These are phyloP conservation scores for Scheffersomyces titani DNA, from an alignment of 1,139 yeast species.

Conservation along the genomic window DNA sequence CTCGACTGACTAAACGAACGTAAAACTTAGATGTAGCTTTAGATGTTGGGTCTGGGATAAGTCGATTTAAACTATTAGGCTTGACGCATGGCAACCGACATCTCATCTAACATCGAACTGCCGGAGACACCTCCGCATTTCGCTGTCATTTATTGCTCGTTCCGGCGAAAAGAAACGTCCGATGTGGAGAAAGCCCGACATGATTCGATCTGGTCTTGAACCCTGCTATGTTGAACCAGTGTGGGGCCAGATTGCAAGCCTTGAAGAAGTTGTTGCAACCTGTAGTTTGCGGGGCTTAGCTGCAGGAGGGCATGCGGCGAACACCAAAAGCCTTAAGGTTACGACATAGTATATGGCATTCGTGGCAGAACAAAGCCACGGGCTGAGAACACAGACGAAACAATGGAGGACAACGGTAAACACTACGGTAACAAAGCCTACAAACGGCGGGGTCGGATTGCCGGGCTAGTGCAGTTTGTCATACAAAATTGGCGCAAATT, in stretches of 20 bases:
- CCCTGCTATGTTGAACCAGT: neutral
- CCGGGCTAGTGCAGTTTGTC: neutral
- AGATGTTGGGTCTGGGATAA: neutral
- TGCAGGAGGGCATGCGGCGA: neutral
- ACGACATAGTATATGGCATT: neutral
- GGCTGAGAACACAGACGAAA: neutral
- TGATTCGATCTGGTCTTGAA: neutral
- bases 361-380: neutral
- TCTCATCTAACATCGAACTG: neutral
- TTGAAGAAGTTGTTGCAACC: neutral
- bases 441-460: neutral
- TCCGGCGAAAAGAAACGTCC: neutral
- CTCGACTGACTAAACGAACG: too few relatives aligned
- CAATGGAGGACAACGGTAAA: neutral
- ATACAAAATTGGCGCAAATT: neutral
- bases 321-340: neutral
- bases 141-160: neutral
- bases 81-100: neutral
- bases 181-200: neutral
- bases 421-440: neutral
- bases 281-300: neutral
- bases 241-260: neutral
- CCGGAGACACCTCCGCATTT: neutral
- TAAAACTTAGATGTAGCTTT: neutral
- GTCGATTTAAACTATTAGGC: neutral